phyloP scores from a whole-genome alignment of 2,329 filamentous ascomycete species.

The Fusarium sacchari region DNA sequence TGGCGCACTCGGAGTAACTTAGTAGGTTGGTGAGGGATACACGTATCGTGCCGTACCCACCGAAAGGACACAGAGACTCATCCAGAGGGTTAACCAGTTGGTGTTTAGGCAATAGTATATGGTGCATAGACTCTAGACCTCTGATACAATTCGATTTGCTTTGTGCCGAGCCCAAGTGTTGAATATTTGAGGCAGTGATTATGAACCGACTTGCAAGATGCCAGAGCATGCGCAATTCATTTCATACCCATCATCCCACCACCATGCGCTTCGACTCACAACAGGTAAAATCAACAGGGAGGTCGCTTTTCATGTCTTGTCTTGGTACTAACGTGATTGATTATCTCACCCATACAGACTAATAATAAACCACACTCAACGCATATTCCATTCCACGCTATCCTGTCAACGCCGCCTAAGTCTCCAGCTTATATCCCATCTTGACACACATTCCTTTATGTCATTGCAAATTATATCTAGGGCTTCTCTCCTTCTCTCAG shows the following conservation, averaged over 20 bases:
- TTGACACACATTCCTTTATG: slow-evolving; percentile 2
- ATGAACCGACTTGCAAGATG: background rate
- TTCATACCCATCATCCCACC: background rate
- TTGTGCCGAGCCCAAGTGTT: background rate
- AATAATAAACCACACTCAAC: slow-evolving; percentile 20
- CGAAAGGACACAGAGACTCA: background rate
- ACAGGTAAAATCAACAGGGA: background rate
- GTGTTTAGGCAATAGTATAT: slow-evolving; percentile 11
- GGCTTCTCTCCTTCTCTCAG: background rate
- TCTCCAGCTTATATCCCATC: slow-evolving; percentile 34
- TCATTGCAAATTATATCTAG: background rate
- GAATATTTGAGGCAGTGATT: background rate
- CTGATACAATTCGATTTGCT: background rate
- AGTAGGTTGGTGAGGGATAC: slow-evolving; percentile 12
- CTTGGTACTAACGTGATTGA: slow-evolving; percentile 13
- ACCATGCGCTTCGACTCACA: background rate
- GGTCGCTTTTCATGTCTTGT: slow-evolving; percentile 13
- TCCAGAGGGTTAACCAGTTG: background rate
- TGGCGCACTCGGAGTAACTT: slow-evolving; percentile 39
- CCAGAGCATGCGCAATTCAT: background rate
- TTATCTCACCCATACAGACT: slow-evolving; percentile 20
- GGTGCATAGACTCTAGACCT: slow-evolving; percentile 29
- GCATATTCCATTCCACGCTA: slow-evolving; percentile 21
- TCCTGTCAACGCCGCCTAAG: slow-evolving; percentile 41
- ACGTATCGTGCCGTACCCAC: background rate